Percentiles rank a stretch among this genome's conserved stretches.
These are phyloP conservation scores for Trifolium fragiferum DNA, from an alignment of 306 rosid genomes.

Conservation along the genomic window DNA sequence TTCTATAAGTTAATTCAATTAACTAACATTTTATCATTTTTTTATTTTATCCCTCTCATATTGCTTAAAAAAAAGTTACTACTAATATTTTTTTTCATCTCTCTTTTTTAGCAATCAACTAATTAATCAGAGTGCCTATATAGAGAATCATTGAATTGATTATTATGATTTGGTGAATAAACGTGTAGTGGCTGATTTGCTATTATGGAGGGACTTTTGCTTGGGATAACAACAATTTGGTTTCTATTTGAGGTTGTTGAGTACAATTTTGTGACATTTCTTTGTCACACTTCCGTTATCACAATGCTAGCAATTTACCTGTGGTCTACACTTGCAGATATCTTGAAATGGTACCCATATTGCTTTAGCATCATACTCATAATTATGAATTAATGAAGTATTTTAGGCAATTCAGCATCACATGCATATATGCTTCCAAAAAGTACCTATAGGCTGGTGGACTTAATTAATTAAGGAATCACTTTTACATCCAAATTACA, in stretches of 20 bases:
- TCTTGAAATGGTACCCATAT: conserved; percentile 57
- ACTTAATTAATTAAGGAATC: background rate
- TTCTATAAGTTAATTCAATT: no score
- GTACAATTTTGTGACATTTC: conserved; percentile 64
- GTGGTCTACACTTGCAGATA: conserved; percentile 59
- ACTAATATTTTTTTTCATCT: background rate
- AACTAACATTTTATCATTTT: no score
- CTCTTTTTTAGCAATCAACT: background rate
- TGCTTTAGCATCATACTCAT: background rate
- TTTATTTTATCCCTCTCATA: no score
- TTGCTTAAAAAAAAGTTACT: background rate
- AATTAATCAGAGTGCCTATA: background rate
- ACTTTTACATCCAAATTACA: background rate
- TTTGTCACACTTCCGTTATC: conserved; percentile 70
- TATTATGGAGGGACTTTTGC: conserved; percentile 69
- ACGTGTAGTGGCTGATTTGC: conserved; percentile 70
- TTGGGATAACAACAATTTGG: conserved; percentile 69
- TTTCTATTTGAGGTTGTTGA: conserved; percentile 70
- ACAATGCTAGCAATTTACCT: conserved; percentile 61
- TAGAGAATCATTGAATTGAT: conserved; percentile 27
- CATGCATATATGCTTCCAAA: background rate
- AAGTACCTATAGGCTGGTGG: background rate
- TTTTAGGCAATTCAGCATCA: background rate
- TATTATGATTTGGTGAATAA: conserved; percentile 22
- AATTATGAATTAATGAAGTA: background rate